Evolutionary conservation across 164 flowering plant genomes (phyloP).

Genomic region (Vitis riparia): DNA sequence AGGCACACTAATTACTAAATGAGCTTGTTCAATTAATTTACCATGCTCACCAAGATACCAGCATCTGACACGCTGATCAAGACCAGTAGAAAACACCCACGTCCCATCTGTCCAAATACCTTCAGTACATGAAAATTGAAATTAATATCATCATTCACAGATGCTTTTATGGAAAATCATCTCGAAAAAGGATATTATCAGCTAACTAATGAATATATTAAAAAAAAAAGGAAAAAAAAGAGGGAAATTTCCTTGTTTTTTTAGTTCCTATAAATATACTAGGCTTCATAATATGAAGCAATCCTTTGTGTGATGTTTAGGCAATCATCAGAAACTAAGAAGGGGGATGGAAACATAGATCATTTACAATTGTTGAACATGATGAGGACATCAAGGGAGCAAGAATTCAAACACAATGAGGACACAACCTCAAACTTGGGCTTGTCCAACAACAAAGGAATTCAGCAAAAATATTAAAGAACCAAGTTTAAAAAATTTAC

Average conservation of each 20-base stretch:
- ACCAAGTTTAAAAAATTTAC: constrained; percentile 27
- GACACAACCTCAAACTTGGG: background rate
- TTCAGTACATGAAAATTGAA: constrained; percentile 24
- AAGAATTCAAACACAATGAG: background rate
- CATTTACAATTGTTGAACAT: background rate
- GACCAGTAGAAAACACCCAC: constrained; percentile 93
- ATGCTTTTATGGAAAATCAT: background rate
- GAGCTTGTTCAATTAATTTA: constrained; percentile 55
- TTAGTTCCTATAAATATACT: no score
- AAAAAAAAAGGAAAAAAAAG: no score
- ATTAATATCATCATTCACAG: background rate
- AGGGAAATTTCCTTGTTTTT: no score
- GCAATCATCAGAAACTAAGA: no score
- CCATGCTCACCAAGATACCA: constrained; percentile 57
- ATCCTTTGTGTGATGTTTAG: no score
- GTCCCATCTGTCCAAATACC: constrained; percentile 94
- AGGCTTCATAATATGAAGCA: no score
- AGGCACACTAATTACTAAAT: constrained; percentile 73
- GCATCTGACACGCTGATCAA: constrained; percentile 93
- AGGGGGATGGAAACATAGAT: background rate
- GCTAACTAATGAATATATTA: no score
- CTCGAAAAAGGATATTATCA: background rate
- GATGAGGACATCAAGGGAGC: background rate
- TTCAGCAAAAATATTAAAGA: background rate
- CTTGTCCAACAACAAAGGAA: background rate